phyloP scores from a whole-genome alignment of 2,329 filamentous ascomycete species.

The Karstenula rhodostoma region DNA sequence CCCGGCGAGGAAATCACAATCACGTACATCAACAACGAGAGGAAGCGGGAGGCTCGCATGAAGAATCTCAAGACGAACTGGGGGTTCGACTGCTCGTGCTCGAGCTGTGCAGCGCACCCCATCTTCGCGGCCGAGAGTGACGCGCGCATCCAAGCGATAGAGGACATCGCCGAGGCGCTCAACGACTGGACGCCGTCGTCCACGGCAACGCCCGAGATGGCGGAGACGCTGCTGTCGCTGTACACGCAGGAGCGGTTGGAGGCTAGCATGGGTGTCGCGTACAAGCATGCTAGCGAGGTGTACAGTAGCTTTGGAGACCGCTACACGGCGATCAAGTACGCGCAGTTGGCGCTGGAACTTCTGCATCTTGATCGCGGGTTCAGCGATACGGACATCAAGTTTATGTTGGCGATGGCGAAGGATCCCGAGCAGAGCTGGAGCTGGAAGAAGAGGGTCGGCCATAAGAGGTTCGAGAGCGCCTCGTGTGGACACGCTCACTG shows the following conservation, averaged over 20 bases:
- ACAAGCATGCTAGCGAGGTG: constrained; percentile 50
- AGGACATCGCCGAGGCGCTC: constrained; percentile 34
- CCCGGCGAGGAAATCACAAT: constrained; percentile 54
- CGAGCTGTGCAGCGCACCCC: constrained; percentile 46
- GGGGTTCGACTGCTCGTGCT: constrained; percentile 53
- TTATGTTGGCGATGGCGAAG: constrained; percentile 39
- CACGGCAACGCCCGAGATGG: constrained; percentile 40
- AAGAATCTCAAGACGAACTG: constrained; percentile 43
- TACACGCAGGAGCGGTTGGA: constrained; percentile 50
- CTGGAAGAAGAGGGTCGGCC: constrained; percentile 43
- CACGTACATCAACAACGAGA: constrained; percentile 53
- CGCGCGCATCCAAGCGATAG: constrained; percentile 43
- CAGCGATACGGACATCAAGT: constrained; percentile 32
- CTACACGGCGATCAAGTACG: constrained; percentile 42
- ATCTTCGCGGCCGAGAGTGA: constrained; percentile 42
- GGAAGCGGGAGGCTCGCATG: constrained; percentile 39
- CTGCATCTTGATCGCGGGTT: constrained; percentile 43
- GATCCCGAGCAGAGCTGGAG: constrained; percentile 42
- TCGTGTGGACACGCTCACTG: constrained; percentile 33
- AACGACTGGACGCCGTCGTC: constrained; percentile 39
- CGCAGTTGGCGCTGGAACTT: constrained; percentile 36
- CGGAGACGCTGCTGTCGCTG: constrained; percentile 46
- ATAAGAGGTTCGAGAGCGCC: constrained; percentile 27
- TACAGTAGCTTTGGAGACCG: constrained; percentile 47
- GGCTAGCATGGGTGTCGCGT: constrained; percentile 48